phyloP scores from a whole-genome alignment of 2,329 filamentous ascomycete genomes.

The Davidsoniella eucalypti region DNA sequence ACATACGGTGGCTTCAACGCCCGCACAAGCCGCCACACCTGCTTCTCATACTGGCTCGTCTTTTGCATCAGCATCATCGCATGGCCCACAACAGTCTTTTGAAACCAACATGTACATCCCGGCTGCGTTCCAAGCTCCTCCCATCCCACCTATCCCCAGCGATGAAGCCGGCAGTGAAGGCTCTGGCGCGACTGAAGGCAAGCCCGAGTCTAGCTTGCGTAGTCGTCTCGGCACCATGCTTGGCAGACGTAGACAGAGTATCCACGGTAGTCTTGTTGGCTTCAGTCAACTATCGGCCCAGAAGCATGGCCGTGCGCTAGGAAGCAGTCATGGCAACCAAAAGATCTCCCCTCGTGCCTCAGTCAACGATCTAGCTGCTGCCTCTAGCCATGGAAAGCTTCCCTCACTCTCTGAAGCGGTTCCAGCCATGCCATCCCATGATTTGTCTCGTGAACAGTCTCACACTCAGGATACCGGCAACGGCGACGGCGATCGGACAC shows the following conservation, averaged over 20 bases:
- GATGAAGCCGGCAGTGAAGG: constrained; percentile 28
- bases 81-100: constrained; percentile 4
- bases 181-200: constrained; percentile 19
- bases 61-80: constrained; percentile 8
- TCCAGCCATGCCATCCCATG: constrained; percentile 13
- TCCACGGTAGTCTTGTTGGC: constrained; percentile 44
- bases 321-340: constrained; percentile 43
- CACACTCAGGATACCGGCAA: not conserved
- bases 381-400: constrained; percentile 30
- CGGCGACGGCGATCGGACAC: constrained; percentile 27
- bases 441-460: not conserved
- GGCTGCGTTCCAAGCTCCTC: constrained; percentile 11
- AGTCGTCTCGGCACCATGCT: constrained; percentile 54
- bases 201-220: constrained; percentile 15
- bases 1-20: constrained; percentile 6
- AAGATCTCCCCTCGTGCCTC: constrained; percentile 41
- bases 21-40: constrained; percentile 7
- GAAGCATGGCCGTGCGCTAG: constrained; percentile 39
- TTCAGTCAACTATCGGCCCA: constrained; percentile 40
- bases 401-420: constrained; percentile 42
- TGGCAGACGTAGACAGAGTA: constrained; percentile 46
- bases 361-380: constrained; percentile 37
- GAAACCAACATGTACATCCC: constrained; percentile 5
- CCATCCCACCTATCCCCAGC: constrained; percentile 13
- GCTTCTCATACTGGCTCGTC: constrained; percentile 2